phyloP scores from a whole-genome alignment of 345 rosid genomes.

The Bretschneidera sinensis region DNA sequence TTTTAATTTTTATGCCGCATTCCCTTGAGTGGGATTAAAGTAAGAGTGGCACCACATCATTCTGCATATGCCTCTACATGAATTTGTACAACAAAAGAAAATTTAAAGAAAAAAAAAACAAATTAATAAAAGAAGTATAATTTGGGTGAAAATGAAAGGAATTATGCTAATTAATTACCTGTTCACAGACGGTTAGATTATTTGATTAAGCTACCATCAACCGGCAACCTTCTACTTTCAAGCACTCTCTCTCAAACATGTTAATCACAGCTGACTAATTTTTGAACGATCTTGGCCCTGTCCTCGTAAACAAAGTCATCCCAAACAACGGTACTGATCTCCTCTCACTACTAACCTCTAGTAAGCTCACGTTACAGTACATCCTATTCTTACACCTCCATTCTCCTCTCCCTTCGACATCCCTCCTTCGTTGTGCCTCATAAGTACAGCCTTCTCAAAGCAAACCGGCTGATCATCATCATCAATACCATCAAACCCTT shows the following conservation, averaged over 20 bases:
- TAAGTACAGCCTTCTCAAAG: slow-evolving; percentile 69
- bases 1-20: too few species aligned
- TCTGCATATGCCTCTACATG: too few species aligned
- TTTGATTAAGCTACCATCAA: slow-evolving; percentile 59
- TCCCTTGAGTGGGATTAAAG: too few species aligned
- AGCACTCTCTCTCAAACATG: slow-evolving; percentile 52
- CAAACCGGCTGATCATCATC: slow-evolving; percentile 39
- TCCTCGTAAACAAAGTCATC: slow-evolving; percentile 68
- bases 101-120: too few species aligned
- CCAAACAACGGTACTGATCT: slow-evolving; percentile 30
- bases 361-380: slow-evolving; percentile 49
- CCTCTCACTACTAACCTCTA: too few species aligned
- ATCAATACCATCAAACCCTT: slow-evolving; percentile 25
- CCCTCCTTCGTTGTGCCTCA: slow-evolving; percentile 79
- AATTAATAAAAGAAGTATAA: too few species aligned
- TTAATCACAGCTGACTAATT: slow-evolving; percentile 43
- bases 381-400: slow-evolving; percentile 54
- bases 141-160: too few species aligned
- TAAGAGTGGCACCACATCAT: too few species aligned
- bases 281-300: slow-evolving; percentile 63
- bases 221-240: slow-evolving; percentile 43
- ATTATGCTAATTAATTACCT: too few species aligned
- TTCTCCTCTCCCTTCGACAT: slow-evolving; percentile 63
- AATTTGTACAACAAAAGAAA: too few species aligned
- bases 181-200: slow-evolving; percentile 66